Base-by-base conservation (phyloP, 306 rosid species). In the Psophocarpus tetragonolobus region DNA sequence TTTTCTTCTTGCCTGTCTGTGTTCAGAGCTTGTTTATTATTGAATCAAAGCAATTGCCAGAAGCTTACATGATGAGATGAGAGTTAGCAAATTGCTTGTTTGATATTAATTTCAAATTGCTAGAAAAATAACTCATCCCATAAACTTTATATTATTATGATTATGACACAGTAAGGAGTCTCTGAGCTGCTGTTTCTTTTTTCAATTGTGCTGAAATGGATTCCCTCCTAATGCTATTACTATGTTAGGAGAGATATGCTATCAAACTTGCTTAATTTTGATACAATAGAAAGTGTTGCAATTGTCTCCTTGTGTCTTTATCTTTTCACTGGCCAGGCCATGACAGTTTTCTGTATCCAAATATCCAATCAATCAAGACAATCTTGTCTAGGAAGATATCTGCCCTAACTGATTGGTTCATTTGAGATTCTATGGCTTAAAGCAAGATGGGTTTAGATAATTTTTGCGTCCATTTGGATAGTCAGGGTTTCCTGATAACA, bases 401-500 rank as follows among this genome's bases (percentile, higher is more conserved):
- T 68, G 23, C 13, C 62, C 24, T 44, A 54, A 27, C 39, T 26
- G 63, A 17, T 64, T 8, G 57, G 54, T 66, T 71, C 42, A 41
- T 77, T 65, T 56, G 57, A 9, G 58, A 33, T 24, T 53, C 64
- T 54, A 27, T 77, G 32, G 51, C 33, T 56, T 36, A 71, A 71
- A 66, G 30, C 42, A 45, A 41, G 41, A 51, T 33, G 18, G 42
- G 54, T 67, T 57, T 29, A 48, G 42, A 47, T 27, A 18, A 29
- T 47, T 33, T 65, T 58, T 38, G 54, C 27, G 47, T 18, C 29
- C 65, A 60, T 56, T 20, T 67, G 47, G 77, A 74, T 33, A 78
- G 21, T 15, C 80, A 66, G 36, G 61, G 15, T 56, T 73, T 83
- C 42, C 74, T 14, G 26, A 32, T 45, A 30, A 68, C 57, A 30